Evolutionary conservation across 1,284 basidiomycete species (phyloP).

Genomic region (Abortiporus biennis): DNA sequence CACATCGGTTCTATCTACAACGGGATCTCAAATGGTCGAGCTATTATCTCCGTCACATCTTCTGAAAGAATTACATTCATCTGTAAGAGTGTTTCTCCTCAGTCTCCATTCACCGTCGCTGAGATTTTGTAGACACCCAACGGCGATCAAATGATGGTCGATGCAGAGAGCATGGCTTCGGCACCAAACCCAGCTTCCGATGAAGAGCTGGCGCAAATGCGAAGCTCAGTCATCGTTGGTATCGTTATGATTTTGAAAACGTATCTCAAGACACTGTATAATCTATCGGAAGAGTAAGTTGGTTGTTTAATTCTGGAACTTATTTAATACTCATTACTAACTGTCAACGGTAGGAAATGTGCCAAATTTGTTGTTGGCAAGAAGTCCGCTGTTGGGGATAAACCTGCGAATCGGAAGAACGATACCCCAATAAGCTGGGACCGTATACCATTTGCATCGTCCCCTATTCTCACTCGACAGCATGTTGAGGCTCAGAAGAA

Average conservation of each 20-base stretch:
- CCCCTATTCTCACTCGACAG: slow-evolving; percentile 49
- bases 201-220: slow-evolving; percentile 43
- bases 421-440: slow-evolving; percentile 66
- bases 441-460: slow-evolving; percentile 58
- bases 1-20: slow-evolving; percentile 76
- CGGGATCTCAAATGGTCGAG: slow-evolving; percentile 77
- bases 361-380: slow-evolving; percentile 79
- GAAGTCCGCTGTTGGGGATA: slow-evolving; percentile 82
- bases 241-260: slow-evolving; percentile 83
- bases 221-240: slow-evolving; percentile 68
- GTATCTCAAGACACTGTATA: slow-evolving; percentile 76
- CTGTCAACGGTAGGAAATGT: slow-evolving; percentile 64
- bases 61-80: slow-evolving; percentile 47
- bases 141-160: too few relatives aligned
- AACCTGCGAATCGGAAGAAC: slow-evolving; percentile 59
- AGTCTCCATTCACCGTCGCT: too few relatives aligned
- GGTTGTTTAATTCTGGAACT: background rate
- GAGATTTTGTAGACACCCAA: too few relatives aligned
- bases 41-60: slow-evolving; percentile 62
- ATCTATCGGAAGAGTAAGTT: slow-evolving; percentile 80
- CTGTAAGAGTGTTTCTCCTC: too few relatives aligned
- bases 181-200: too few relatives aligned
- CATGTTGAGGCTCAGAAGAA: slow-evolving; percentile 54
- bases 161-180: too few relatives aligned
- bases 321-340: background rate